These are phyloP conservation scores for Yamadazyma kanchanaburiensis DNA, from an alignment of 1,139 yeast species.

Conservation along the genomic window DNA sequence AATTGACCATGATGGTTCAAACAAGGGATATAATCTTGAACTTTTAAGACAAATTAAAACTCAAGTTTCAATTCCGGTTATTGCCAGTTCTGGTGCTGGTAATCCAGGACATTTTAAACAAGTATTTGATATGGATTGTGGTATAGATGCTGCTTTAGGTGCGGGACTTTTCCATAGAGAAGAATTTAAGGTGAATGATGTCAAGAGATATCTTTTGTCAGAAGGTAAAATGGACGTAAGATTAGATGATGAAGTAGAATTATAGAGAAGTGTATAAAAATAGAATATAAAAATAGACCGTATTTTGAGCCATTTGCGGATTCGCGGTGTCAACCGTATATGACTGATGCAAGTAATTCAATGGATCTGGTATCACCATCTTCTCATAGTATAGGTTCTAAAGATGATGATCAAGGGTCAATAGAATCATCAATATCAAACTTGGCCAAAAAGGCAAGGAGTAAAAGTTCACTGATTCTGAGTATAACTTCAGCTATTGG, in stretches of 20 bases:
- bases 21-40: conserved; percentile 88
- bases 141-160: conserved; percentile 94
- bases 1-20: conserved; percentile 94
- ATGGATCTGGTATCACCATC: too few relatives aligned
- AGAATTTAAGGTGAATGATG: conserved; percentile 83
- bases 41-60: conserved; percentile 71
- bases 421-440: conserved; percentile 1
- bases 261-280: too few relatives aligned
- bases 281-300: too few relatives aligned
- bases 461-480: conserved; percentile 19
- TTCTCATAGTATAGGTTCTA: too few relatives aligned
- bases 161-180: conserved; percentile 98
- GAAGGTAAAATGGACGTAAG: conserved; percentile 34
- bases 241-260: conserved; percentile 26
- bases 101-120: conserved; percentile 84
- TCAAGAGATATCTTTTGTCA: conserved; percentile 56
- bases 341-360: too few relatives aligned
- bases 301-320: too few relatives aligned
- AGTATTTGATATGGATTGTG: conserved; percentile 70
- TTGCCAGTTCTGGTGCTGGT: conserved; percentile 98
- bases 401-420: neutral
- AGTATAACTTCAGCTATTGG: conserved; percentile 18
- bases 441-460: conserved; percentile 2
- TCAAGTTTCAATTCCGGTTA: conserved; percentile 83
- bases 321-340: too few relatives aligned